Evolutionary conservation across 2,329 filamentous ascomycete species (phyloP), one percentile per base, ranked within the genome.

Genomic region (Colletotrichum sp.): DNA sequence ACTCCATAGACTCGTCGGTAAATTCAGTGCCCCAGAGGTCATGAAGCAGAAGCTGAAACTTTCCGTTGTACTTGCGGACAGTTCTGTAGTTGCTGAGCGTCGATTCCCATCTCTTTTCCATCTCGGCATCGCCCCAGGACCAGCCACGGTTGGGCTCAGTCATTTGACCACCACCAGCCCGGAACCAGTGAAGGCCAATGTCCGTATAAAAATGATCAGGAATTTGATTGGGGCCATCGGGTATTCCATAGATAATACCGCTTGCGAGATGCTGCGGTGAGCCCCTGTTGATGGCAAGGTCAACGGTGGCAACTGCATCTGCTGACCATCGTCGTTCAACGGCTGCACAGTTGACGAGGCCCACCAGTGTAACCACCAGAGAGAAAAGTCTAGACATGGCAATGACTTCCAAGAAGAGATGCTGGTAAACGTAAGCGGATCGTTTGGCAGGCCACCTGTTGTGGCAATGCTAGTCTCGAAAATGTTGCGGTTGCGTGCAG

Each of bases 11-110:
- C 24, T 57, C 52, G 21, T 57, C 52, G 0, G 52, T 57, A 9
- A 57, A 57, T 13, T 57, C 21, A 26, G 52, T 57, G 21, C 52
- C 52, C 21, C 52, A 57, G 52, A 57, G 52, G 21, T 57, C 52
- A 63, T 63, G 60, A 7, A 24, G 60, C 4, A 63, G 16, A n/a
- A 63, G 60, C 26, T 64, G 68, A 26, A 75, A 75, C 39, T 66
- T 18, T 3, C 36, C 72, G 39, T 60, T 67, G 49, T 75, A 62
- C n/a, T 65, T 34, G 6, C 52, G 59, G 15, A 64, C 36, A 24
- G 65, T 59, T 18, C 5, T 16, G 44, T 73, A 73, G 64, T 73
- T 73, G 71, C 57, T 68, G 24, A 68, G 71, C 16, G 63, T 62
- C 34, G 63, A 68, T 21, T 28, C 52, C 24, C 62, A 73, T 7